Evolutionary conservation across 2,329 filamentous ascomycete genomes (phyloP).

Genomic region (Aureobasidium sp.): DNA sequence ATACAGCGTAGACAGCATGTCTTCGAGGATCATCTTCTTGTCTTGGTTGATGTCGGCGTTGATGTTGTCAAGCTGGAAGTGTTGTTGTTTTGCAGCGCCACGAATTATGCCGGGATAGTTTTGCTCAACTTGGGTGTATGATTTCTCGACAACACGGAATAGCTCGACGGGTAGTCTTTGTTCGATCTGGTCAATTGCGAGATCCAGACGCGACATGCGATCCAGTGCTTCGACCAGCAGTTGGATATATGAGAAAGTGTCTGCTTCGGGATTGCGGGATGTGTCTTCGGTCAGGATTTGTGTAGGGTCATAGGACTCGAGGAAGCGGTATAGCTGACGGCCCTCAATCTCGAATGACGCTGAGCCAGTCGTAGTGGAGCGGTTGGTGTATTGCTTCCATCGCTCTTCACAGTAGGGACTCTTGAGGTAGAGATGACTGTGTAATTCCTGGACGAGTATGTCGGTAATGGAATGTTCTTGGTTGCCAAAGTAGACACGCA

Average conservation of each 20-base stretch:
- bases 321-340: constrained; percentile 47
- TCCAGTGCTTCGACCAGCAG: constrained; percentile 83
- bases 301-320: constrained; percentile 49
- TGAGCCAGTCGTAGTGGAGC: constrained; percentile 27
- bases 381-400: constrained; percentile 74
- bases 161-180: constrained; percentile 89
- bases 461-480: constrained; percentile 90
- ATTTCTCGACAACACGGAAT: constrained; percentile 89
- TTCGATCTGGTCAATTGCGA: constrained; percentile 82
- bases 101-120: constrained; percentile 76
- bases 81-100: constrained; percentile 39
- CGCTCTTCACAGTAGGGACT: constrained; percentile 94
- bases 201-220: constrained; percentile 76
- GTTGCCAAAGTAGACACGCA: constrained; percentile 81
- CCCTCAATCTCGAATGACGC: constrained; percentile 38
- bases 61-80: constrained; percentile 35
- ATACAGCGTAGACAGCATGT: constrained; percentile 85
- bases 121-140: constrained; percentile 86
- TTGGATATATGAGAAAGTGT: constrained; percentile 89
- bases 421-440: constrained; percentile 95
- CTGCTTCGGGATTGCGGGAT: constrained; percentile 85
- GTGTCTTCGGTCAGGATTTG: constrained; percentile 70
- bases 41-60: constrained; percentile 36
- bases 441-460: constrained; percentile 92
- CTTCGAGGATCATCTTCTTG: constrained; percentile 77